These are phyloP conservation scores for Aspergillus felis DNA, from an alignment of 2,329 filamentous ascomycete species.

Conservation along the genomic window DNA sequence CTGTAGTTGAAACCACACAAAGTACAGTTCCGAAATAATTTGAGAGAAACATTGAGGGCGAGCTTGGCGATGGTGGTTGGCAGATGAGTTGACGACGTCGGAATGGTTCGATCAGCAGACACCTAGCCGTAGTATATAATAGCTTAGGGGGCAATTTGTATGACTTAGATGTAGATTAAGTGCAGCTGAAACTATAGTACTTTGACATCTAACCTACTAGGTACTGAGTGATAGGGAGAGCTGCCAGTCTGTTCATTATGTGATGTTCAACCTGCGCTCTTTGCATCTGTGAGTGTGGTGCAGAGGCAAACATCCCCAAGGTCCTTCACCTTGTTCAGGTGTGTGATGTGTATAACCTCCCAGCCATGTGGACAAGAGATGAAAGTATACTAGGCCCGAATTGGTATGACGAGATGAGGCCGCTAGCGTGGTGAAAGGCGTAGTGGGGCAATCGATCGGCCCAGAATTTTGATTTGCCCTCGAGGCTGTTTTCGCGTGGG, in stretches of 20 bases:
- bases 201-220: not conserved
- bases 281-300: not conserved
- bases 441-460: not conserved
- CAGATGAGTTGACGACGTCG: not conserved
- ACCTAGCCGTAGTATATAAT: not conserved
- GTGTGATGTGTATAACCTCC: not conserved
- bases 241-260: not conserved
- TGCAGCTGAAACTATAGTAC: not conserved
- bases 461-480: not conserved
- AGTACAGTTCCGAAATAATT: too few relatives aligned
- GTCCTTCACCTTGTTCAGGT: not conserved
- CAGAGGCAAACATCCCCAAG: not conserved
- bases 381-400: not conserved
- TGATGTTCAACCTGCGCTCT: not conserved
- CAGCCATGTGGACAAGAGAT: not conserved
- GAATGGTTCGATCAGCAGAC: not conserved
- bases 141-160: not conserved
- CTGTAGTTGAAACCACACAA: not conserved
- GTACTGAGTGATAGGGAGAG: not conserved
- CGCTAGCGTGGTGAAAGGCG: not conserved
- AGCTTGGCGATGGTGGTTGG: not conserved
- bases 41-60: not conserved
- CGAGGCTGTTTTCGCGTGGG: slow-evolving; percentile 14
- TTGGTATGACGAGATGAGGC: slow-evolving; percentile 1
- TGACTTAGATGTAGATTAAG: not conserved